Evolutionary conservation across 176 grass and related monocot species (phyloP).

Genomic region (Raddia guianensis): DNA sequence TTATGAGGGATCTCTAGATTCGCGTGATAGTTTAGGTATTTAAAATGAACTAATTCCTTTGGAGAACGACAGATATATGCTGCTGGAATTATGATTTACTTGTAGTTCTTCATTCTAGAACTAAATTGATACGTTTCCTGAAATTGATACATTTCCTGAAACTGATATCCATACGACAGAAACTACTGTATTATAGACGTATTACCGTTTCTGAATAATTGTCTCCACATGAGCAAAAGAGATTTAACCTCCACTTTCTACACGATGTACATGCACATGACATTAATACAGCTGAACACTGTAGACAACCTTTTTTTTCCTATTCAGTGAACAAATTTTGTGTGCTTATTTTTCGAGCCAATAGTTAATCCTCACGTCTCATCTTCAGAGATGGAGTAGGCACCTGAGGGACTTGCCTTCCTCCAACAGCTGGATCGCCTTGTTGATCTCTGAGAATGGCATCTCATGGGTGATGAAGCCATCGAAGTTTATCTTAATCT

Average conservation of each 20-base stretch:
- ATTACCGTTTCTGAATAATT: not conserved
- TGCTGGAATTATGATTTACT: no score
- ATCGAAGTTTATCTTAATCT: constrained; percentile 72
- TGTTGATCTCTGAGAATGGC: constrained; percentile 79
- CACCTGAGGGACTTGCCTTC: constrained; percentile 82
- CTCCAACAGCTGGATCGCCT: constrained; percentile 67
- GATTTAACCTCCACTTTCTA: not conserved
- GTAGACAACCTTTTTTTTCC: no score
- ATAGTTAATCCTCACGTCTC: not conserved
- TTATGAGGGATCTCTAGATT: no score
- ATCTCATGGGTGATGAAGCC: constrained; percentile 90
- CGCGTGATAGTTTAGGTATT: no score
- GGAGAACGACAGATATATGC: no score
- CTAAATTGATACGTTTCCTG: no score
- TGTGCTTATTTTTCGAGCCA: not conserved
- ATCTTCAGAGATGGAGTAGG: constrained; percentile 51
- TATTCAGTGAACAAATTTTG: not conserved
- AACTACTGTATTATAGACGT: no score
- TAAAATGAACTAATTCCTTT: no score
- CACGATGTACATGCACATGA: not conserved
- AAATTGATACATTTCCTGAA: no score
- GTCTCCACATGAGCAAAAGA: not conserved
- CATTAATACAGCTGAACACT: not conserved
- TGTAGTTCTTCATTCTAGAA: no score
- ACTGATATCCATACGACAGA: no score